A percentile compares a stretch with the other conserved stretches of the same genome.
These are phyloP conservation scores for Fagopyrum esculentum DNA, from an alignment of 148 eudicot genomes.

Conservation along the genomic window DNA sequence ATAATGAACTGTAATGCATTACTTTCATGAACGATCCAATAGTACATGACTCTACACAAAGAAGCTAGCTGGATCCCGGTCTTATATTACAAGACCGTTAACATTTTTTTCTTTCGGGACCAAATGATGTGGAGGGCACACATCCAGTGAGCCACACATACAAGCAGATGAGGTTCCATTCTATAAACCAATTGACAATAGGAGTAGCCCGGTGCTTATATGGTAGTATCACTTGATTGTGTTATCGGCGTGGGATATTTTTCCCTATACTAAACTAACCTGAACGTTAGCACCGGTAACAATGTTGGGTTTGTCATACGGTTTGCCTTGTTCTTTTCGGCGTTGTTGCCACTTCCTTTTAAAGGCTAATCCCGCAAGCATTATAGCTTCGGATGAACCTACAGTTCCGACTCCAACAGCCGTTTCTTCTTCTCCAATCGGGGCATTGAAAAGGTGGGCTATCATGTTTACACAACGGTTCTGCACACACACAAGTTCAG, in stretches of 20 bases:
- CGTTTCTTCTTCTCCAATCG: constrained; percentile 21
- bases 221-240: no score
- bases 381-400: constrained; percentile 42
- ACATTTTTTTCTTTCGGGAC: no score
- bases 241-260: no score
- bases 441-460: constrained; percentile 34
- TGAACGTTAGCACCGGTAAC: constrained; percentile 47
- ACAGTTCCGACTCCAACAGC: constrained; percentile 45
- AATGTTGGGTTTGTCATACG: constrained; percentile 39
- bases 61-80: no score
- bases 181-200: no score
- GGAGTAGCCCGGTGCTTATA: no score
- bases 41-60: no score
- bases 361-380: constrained; percentile 44
- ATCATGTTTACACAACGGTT: constrained; percentile 44
- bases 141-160: no score
- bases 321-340: constrained; percentile 33
- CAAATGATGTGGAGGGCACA: no score
- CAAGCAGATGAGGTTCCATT: no score
- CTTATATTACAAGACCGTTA: no score
- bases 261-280: constrained; percentile 16
- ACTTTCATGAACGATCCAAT: not conserved
- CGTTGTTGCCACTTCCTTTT: constrained; percentile 44
- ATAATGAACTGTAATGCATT: not conserved
- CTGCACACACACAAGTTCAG: constrained; percentile 17